Percentiles rank a stretch among this genome's conserved stretches.
These are phyloP conservation scores for Cardiospermum halicacabum DNA, from an alignment of 345 rosid genomes.

Conservation along the genomic window DNA sequence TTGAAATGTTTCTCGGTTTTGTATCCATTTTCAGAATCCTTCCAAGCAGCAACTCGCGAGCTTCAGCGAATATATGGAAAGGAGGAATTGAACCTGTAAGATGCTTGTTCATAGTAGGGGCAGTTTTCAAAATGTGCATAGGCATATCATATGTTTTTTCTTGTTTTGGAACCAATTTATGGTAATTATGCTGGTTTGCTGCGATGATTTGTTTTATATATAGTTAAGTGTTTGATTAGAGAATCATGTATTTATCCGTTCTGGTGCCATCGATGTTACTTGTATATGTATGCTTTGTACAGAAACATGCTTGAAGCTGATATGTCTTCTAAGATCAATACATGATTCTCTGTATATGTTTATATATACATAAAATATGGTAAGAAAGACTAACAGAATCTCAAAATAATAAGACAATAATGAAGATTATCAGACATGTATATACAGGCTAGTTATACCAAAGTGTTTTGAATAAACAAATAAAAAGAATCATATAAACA, in stretches of 20 bases:
- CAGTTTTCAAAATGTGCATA: conserved; percentile 11
- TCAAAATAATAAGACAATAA: too few species aligned
- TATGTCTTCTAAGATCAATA: too few species aligned
- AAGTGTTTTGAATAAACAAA: neutral
- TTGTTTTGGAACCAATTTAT: neutral
- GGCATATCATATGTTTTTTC: neutral
- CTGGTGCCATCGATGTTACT: too few species aligned
- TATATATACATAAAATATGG: too few species aligned
- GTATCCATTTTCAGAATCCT: conserved; percentile 50
- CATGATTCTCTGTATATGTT: too few species aligned
- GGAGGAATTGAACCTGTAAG: conserved; percentile 52
- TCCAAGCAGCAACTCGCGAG: conserved; percentile 86
- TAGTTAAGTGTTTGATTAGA: neutral
- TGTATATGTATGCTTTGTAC: too few species aligned
- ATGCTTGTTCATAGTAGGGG: neutral
- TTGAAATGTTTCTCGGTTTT: neutral
- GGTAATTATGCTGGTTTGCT: neutral
- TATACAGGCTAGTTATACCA: neutral
- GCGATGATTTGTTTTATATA: conserved; percentile 8
- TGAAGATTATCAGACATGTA: too few species aligned
- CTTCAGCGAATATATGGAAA: conserved; percentile 85
- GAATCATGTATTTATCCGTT: conserved; percentile 2
- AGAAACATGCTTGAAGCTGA: too few species aligned
- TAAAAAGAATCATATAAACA: neutral
- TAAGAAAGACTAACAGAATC: too few species aligned